These are phyloP conservation scores for Exsudoporus frostii DNA, from an alignment of 768 basidiomycete species.

Conservation along the genomic window DNA sequence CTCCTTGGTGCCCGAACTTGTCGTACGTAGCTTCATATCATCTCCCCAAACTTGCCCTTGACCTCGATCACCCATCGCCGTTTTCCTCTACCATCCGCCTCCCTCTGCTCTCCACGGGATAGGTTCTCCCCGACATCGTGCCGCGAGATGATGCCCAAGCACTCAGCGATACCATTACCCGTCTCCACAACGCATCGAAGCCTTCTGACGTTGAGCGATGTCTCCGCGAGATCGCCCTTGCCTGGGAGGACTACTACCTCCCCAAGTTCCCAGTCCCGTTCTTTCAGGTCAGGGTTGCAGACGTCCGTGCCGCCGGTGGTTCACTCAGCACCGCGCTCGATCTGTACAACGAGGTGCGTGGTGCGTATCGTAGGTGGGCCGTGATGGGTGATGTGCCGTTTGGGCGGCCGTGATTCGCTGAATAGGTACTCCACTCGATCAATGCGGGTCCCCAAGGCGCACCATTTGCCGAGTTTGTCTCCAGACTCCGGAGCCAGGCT, in stretches of 20 bases:
- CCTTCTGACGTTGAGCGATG: slow-evolving; percentile 18
- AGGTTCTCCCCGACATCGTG: slow-evolving; percentile 24
- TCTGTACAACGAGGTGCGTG: slow-evolving; percentile 30
- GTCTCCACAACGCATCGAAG: slow-evolving; percentile 16
- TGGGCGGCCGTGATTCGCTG: neutral
- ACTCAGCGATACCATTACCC: slow-evolving; percentile 16
- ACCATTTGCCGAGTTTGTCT: slow-evolving; percentile 25
- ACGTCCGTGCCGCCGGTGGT: slow-evolving; percentile 30
- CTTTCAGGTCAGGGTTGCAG: slow-evolving; percentile 31
- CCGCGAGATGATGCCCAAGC: slow-evolving; percentile 20
- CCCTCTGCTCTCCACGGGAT: neutral
- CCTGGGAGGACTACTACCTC: slow-evolving; percentile 32
- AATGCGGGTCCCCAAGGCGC: slow-evolving; percentile 10
- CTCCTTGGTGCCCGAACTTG: slow-evolving; percentile 23
- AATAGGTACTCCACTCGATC: slow-evolving; percentile 26
- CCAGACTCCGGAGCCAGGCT: slow-evolving; percentile 22
- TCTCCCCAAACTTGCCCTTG: neutral
- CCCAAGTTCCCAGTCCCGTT: slow-evolving; percentile 31
- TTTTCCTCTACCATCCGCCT: neutral
- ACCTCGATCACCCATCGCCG: slow-evolving; percentile 1
- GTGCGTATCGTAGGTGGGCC: neutral
- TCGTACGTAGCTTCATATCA: slow-evolving; percentile 18
- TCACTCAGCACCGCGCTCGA: slow-evolving; percentile 30
- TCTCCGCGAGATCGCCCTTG: slow-evolving; percentile 27
- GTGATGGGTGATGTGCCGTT: neutral